phyloP scores from a whole-genome alignment of 108 stramenopile genomes.

The Cyclotella sp. region DNA sequence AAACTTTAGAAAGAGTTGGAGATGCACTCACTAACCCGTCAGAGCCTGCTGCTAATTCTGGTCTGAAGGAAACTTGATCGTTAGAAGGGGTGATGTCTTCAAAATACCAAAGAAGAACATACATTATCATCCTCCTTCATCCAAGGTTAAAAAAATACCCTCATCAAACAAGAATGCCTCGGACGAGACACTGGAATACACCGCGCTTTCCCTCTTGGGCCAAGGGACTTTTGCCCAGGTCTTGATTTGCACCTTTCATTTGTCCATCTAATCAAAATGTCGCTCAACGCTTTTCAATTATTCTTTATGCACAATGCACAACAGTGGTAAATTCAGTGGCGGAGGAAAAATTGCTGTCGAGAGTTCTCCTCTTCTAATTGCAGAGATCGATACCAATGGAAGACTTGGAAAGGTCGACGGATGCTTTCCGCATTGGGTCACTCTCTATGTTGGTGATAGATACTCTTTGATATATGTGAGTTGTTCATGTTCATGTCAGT shows the following conservation, averaged over 20 bases:
- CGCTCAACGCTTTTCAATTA: too few species aligned
- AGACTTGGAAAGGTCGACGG: constrained; percentile 75
- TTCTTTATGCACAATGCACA: too few species aligned
- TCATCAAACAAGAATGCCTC: background rate
- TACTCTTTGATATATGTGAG: constrained; percentile 66
- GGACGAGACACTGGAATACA: constrained; percentile 48
- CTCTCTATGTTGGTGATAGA: constrained; percentile 56
- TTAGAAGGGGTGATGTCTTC: constrained; percentile 69
- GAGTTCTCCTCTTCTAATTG: constrained; percentile 50
- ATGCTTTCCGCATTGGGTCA: constrained; percentile 76
- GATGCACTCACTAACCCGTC: constrained; percentile 81
- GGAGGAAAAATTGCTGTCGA: constrained; percentile 64
- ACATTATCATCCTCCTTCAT: constrained; percentile 46
- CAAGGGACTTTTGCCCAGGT: constrained; percentile 98
- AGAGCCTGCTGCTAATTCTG: constrained; percentile 63
- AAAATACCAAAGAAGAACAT: constrained; percentile 53
- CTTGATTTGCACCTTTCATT: too few species aligned
- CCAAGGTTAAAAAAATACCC: background rate
- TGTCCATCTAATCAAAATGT: too few species aligned
- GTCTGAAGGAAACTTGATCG: constrained; percentile 81
- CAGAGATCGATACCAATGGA: constrained; percentile 61
- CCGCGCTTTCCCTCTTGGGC: constrained; percentile 80
- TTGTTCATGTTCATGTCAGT: too few species aligned
- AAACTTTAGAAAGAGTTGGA: constrained; percentile 15
- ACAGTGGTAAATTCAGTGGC: constrained; percentile 50